A percentile compares a stretch with the other conserved stretches of the same genome.
Conservation (phyloP, 2,329 filamentous ascomycete species). For the Cryphonectria radicalis region DNA sequence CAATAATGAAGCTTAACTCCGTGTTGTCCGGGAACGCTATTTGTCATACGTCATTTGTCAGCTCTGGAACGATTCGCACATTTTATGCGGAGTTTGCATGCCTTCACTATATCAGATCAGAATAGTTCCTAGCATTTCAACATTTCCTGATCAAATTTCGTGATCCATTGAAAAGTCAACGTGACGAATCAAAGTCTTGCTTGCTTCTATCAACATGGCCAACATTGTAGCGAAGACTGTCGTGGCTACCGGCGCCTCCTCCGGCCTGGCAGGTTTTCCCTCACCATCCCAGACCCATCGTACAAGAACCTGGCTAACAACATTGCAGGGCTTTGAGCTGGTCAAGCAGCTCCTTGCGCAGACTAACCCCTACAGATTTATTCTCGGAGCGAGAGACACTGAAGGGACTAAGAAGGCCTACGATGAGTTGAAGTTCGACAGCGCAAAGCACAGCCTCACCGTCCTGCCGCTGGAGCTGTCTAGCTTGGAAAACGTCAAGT, state of each 20-base stretch:
- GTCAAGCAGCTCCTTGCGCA: slow-evolving; percentile 54
- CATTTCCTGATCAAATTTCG: not conserved
- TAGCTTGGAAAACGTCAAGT: slow-evolving; percentile 48
- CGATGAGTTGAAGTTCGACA: slow-evolving; percentile 48
- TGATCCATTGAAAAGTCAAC: not conserved
- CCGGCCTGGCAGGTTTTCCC: slow-evolving; percentile 48
- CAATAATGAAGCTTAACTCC: not conserved
- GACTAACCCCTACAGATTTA: slow-evolving; percentile 50
- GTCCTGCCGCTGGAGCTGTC: slow-evolving; percentile 55
- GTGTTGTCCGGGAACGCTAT: not conserved
- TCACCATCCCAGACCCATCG: not conserved
- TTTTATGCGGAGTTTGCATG: not conserved
- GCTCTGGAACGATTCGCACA: slow-evolving; percentile 1
- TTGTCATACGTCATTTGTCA: slow-evolving; percentile 9
- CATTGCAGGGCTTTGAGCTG: slow-evolving; percentile 54
- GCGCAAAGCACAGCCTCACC: slow-evolving; percentile 44
- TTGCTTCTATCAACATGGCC: slow-evolving; percentile 11
- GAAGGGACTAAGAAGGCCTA: slow-evolving; percentile 46
- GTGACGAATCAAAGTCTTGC: not conserved
- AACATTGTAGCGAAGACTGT: slow-evolving; percentile 49
- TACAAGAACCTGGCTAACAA: not conserved
- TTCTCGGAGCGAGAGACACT: slow-evolving; percentile 55
- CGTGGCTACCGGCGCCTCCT: slow-evolving; percentile 55
- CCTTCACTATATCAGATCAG: not conserved
- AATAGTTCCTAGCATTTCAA: not conserved